phyloP scores from a whole-genome alignment of 176 grass and related monocot species.

The Paspalum vaginatum region DNA sequence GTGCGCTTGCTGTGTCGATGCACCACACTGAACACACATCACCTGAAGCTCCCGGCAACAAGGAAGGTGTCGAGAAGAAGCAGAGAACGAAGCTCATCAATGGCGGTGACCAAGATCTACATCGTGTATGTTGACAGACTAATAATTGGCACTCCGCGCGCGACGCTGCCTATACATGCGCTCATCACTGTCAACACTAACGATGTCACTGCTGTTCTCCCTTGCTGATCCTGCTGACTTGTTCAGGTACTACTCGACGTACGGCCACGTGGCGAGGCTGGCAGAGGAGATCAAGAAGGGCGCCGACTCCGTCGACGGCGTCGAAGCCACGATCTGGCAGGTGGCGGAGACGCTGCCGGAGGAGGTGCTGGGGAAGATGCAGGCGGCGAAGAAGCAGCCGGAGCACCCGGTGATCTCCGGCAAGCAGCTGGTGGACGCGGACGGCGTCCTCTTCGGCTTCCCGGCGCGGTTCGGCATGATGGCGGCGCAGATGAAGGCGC shows the following conservation, averaged over 20 bases:
- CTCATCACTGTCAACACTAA: neutral
- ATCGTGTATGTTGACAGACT: neutral
- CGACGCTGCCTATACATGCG: neutral
- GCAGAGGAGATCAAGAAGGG: slow-evolving; percentile 7
- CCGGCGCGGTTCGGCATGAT: slow-evolving; percentile 56
- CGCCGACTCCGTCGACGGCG: neutral
- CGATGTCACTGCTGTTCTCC: neutral
- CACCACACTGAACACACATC: neutral
- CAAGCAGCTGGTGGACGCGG: slow-evolving; percentile 38
- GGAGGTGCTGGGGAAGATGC: neutral
- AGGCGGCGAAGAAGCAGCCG: neutral
- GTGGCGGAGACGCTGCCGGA: neutral
- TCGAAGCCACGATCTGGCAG: neutral
- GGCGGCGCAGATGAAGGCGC: slow-evolving; percentile 51
- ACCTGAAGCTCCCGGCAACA: neutral
- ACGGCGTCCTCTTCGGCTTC: slow-evolving; percentile 55
- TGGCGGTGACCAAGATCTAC: neutral
- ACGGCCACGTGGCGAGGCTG: neutral
- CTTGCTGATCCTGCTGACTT: neutral
- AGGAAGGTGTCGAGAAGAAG: neutral
- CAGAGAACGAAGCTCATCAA: neutral
- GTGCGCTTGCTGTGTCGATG: neutral
- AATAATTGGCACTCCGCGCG: too few relatives aligned
- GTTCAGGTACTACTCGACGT: slow-evolving; percentile 1
- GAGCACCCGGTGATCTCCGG: neutral